Base-by-base conservation (phyloP, 2,329 filamentous ascomycete species). In the Epichloe gansuensis region DNA sequence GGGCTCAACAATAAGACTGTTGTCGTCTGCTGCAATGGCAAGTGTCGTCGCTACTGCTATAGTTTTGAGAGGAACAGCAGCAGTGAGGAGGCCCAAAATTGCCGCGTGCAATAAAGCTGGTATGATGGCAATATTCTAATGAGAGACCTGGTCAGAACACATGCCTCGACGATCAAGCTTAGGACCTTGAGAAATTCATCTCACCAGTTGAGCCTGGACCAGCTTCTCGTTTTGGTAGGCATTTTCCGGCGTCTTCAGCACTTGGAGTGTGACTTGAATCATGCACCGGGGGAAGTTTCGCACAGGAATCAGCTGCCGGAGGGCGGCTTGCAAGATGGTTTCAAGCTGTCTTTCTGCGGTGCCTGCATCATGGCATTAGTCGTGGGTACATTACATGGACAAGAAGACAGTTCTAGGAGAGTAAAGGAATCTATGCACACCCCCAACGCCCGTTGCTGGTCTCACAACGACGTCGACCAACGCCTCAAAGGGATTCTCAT, bases 401-500 rank as follows among this genome's bases (percentile, higher is more conserved):
- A 12, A n/a, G 7, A 12, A 13, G 35, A 17, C 4, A 34, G 9
- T 31, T 31, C 31, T 31, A 31, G 31, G 31, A 31, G 23, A 8
- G 44, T 21, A 3, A 25, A 36, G 12, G 38, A 21, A 17, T 31
- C 21, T 4, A 40, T 17, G 15, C 76, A 64, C 67, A 83, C 89
- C 85, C 73, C 87, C 89, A 45, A 93, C 83, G 15, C 90, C 90
- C 57, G 85, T 82, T 38, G 86, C 84, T 47, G 91, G 91, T 66
- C 93, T 82, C 57, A 98, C 80, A 64, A 91, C 82, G 53, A 98
- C 87, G 68, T 97, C 93, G 58, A 98, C 75, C 48, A 85, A 81
- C 31, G 91, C 89, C 71, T 96, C 89, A 68, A 95, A 90, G 7
- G 93, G 86, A 58, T 93, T 81, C 67, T 97, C 89, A 64, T 98